Evolutionary conservation across 2,329 filamentous ascomycete species (phyloP), one percentile per base, ranked within the genome.

Genomic region (Fusarium papillatum): DNA sequence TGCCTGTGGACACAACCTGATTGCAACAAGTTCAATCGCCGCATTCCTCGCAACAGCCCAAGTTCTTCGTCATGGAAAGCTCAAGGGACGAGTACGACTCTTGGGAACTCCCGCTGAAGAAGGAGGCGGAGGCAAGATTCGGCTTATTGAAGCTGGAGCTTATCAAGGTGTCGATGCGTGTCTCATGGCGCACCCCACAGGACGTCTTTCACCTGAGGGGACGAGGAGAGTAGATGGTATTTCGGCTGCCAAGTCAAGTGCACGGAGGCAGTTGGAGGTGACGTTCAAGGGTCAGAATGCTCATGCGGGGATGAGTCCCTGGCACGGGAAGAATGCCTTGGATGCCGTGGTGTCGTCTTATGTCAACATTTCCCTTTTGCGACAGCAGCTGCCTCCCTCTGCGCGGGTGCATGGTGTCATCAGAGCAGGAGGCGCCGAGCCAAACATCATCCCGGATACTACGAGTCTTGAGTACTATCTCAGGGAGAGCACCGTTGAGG

Each of bases 271-370:
- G 50, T 85, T 91, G 72, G 85, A 84, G 24, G 88, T 88, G 1
- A 87, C 87, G 19, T 92, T 90, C 72, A 85, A 86, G 2, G 91
- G 90, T 2, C 86, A 85, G 63, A 87, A 87, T 67, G 89, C 90
- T 0, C 90, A 92, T 73, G 90, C 90, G 0, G 90, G 88, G 1
- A 87, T 87, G 5, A 87, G 84, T n/a, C 90, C 90, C 0, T 92
- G 90, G 90, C 84, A 89, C 7, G 90, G 90, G 0, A 85, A 89
- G 74, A 92, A 92, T 77, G 90, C 90, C 0, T 85, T 92, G 0
- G 90, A 92, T 74, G 90, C 90, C 0, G 77, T 90, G 26, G 83
- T 92, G 4, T 83, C 85, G 0, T 86, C 84, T 0, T 89, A 89
- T 74, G 87, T 86, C 64, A 83, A 83, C 53, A 80, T 92, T 6